Conservation (phyloP, 2,329 filamentous ascomycete genomes). For the Neonectria hederae region DNA sequence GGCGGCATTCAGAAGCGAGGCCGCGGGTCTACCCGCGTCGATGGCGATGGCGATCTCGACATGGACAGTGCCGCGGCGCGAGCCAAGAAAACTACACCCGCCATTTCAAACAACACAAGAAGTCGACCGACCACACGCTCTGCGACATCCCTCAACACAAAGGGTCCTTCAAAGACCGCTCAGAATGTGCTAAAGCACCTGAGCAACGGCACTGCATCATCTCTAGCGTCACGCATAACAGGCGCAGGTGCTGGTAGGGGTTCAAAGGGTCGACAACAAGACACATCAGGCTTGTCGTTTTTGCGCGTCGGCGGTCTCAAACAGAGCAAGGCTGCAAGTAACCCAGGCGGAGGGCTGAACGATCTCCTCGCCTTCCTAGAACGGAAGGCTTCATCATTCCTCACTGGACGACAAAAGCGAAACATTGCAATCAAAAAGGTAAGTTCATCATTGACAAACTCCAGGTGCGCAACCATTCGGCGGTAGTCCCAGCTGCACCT, state of each 20-base stretch:
- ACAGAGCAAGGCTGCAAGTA: constrained; percentile 73
- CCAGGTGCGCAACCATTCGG: constrained; percentile 41
- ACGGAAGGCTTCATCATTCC: constrained; percentile 70
- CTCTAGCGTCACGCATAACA: constrained; percentile 48
- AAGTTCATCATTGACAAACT: constrained; percentile 61
- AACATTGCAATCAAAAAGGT: constrained; percentile 79
- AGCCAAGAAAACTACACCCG: constrained; percentile 44
- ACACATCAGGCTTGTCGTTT: constrained; percentile 41
- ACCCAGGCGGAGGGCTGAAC: constrained; percentile 72
- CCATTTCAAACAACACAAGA: constrained; percentile 43
- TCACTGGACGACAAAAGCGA: constrained; percentile 54
- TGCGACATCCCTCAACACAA: constrained; percentile 24
- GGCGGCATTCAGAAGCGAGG: constrained; percentile 63
- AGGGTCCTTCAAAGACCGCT: constrained; percentile 49
- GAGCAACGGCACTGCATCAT: constrained; percentile 46
- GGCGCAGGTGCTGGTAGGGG: constrained; percentile 40
- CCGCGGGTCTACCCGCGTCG: constrained; percentile 52
- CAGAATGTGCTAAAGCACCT: constrained; percentile 57
- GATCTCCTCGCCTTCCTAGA: constrained; percentile 75
- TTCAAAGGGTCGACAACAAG: constrained; percentile 36
- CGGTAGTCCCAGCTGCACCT: constrained; percentile 31
- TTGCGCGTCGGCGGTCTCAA: constrained; percentile 70
- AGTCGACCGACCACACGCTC: constrained; percentile 44
- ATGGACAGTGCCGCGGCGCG: constrained; percentile 59
- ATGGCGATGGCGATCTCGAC: constrained; percentile 68